Percentiles rank a stretch among this genome's conserved stretches.
These are phyloP conservation scores for Colletotrichum truncatum DNA, from an alignment of 2,329 filamentous ascomycete species.

Conservation along the genomic window DNA sequence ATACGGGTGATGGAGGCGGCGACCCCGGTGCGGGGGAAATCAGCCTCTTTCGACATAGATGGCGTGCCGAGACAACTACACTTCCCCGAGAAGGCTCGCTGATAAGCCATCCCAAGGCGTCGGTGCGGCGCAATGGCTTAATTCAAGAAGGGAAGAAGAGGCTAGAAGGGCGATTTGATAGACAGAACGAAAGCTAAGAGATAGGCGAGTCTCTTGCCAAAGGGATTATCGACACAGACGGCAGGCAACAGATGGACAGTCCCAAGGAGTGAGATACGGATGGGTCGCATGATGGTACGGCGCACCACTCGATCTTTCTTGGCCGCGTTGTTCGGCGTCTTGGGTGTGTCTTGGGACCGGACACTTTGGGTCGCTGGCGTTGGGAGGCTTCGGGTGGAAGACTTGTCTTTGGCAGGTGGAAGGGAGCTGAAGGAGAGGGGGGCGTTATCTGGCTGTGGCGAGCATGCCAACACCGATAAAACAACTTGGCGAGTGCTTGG, in stretches of 20 bases:
- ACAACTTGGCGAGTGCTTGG: slow-evolving; percentile 28
- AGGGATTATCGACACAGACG: not conserved
- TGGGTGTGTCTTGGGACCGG: not conserved
- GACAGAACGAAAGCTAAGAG: slow-evolving; percentile 14
- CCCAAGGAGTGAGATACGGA: not conserved
- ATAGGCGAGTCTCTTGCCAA: slow-evolving; percentile 8
- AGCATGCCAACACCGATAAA: slow-evolving; percentile 27
- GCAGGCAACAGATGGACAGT: not conserved
- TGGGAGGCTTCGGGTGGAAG: not conserved
- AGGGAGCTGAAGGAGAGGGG: not conserved
- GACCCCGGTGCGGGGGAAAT: slow-evolving; percentile 20
- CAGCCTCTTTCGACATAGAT: slow-evolving; percentile 23
- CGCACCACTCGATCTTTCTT: not conserved
- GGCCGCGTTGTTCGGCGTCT: not conserved
- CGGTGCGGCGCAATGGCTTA: not conserved
- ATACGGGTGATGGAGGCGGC: slow-evolving; percentile 1
- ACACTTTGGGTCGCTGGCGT: not conserved
- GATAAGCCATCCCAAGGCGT: not conserved
- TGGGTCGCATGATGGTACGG: not conserved
- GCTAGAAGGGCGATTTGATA: not conserved
- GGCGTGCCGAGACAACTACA: slow-evolving; percentile 27
- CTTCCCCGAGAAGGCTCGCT: slow-evolving; percentile 20
- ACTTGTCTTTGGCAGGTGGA: not conserved
- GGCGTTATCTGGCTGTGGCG: slow-evolving; percentile 18
- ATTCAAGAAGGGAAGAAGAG: slow-evolving; percentile 5